phyloP scores from a whole-genome alignment of 1,284 basidiomycete species.

The Xerocomus amazonicus region DNA sequence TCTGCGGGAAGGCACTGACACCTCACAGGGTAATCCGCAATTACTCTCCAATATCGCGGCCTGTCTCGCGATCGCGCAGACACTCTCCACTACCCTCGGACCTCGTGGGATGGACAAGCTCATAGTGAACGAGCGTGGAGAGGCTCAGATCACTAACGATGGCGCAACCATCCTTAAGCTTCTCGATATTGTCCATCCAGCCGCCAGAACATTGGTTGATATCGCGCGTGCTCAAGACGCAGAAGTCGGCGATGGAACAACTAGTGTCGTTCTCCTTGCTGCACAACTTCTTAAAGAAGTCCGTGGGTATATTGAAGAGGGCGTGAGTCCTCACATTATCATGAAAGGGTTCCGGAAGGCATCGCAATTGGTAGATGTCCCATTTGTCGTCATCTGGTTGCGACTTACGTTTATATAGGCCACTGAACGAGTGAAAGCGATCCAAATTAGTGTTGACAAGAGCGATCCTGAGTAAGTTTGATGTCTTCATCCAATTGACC shows the following conservation, averaged over 20 bases:
- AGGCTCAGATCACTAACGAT: slow-evolving; percentile 98
- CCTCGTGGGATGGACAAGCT: slow-evolving; percentile 99
- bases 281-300: slow-evolving; percentile 95
- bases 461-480: slow-evolving; percentile 78
- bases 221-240: slow-evolving; percentile 98
- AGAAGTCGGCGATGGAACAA: slow-evolving; percentile 98
- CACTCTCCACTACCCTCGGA: slow-evolving; percentile 92
- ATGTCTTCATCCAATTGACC: slow-evolving; percentile 1
- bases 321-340: slow-evolving; percentile 96
- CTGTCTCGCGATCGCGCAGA: slow-evolving; percentile 88
- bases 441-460: slow-evolving; percentile 91
- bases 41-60: slow-evolving; percentile 95
- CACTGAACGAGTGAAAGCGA: slow-evolving; percentile 81
- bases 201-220: slow-evolving; percentile 93
- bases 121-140: slow-evolving; percentile 87
- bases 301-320: slow-evolving; percentile 91
- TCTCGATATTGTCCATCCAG: slow-evolving; percentile 96
- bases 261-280: slow-evolving; percentile 91
- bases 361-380: slow-evolving; percentile 68
- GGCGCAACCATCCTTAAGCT: slow-evolving; percentile 97
- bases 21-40: slow-evolving; percentile 93
- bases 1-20: slow-evolving; percentile 93
- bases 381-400: slow-evolving; percentile 5
- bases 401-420: slow-evolving; percentile 50
- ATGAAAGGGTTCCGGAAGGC: slow-evolving; percentile 95